A percentile compares a stretch with the other conserved stretches of the same genome.
Conservation (phyloP, 2,329 filamentous ascomycete species). For the Aspergillus sp. region DNA sequence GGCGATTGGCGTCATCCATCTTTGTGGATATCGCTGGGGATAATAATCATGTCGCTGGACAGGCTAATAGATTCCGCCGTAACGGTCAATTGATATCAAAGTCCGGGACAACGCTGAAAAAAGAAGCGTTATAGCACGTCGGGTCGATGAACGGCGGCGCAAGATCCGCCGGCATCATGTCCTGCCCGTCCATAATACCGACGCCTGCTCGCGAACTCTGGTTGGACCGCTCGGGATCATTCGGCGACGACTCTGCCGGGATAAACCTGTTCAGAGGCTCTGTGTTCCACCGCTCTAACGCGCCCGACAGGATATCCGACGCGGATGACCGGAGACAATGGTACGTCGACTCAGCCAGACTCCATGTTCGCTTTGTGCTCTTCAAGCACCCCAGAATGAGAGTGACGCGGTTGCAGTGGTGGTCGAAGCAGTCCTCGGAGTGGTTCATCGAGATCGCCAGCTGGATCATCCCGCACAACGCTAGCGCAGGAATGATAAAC, state of each 20-base stretch:
- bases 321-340: slow-evolving; percentile 18
- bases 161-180: slow-evolving; percentile 17
- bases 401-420: slow-evolving; percentile 28
- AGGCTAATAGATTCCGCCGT: too few species aligned
- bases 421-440: slow-evolving; percentile 28
- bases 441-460: slow-evolving; percentile 25
- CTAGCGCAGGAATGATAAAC: slow-evolving; percentile 20
- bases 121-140: slow-evolving; percentile 21
- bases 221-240: slow-evolving; percentile 8
- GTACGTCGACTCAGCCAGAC: slow-evolving; percentile 20
- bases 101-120: slow-evolving; percentile 18
- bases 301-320: slow-evolving; percentile 19
- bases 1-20: too few species aligned
- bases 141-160: slow-evolving; percentile 21
- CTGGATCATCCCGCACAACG: slow-evolving; percentile 26
- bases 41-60: too few species aligned
- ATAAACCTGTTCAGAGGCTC: slow-evolving; percentile 16
- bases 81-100: slow-evolving; percentile 17
- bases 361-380: slow-evolving; percentile 21
- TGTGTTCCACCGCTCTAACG: slow-evolving; percentile 19
- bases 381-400: slow-evolving; percentile 28
- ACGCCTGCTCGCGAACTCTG: slow-evolving; percentile 7
- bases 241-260: slow-evolving; percentile 11
- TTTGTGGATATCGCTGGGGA: too few species aligned
- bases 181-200: slow-evolving; percentile 15